phyloP scores from a whole-genome alignment of 192 early-diverging fungal species.

The Gryganskiella cystojenkinii region DNA sequence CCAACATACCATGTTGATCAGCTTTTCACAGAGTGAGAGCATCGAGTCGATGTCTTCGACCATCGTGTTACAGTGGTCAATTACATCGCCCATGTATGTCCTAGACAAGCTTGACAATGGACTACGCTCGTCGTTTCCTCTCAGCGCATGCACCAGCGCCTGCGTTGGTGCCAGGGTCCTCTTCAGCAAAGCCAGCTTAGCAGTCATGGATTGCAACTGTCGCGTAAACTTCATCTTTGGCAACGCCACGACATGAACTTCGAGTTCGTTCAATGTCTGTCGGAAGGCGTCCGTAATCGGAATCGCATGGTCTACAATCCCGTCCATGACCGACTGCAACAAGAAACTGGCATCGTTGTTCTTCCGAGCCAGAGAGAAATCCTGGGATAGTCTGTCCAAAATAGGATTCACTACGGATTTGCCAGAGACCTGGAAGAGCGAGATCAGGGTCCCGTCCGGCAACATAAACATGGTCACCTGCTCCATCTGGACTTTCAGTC shows the following conservation, averaged over 20 bases:
- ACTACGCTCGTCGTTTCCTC: conserved; percentile 41
- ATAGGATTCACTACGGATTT: conserved; percentile 50
- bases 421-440: conserved; percentile 55
- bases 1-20: conserved; percentile 59
- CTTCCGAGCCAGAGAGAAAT: conserved; percentile 41
- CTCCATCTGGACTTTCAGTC: conserved; percentile 40
- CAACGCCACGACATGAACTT: conserved; percentile 46
- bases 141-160: conserved; percentile 50
- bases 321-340: conserved; percentile 58
- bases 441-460: conserved; percentile 46
- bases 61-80: conserved; percentile 62
- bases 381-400: conserved; percentile 34
- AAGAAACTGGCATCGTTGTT: conserved; percentile 54
- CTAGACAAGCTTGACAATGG: conserved; percentile 45
- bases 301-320: conserved; percentile 58
- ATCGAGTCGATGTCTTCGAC: conserved; percentile 62
- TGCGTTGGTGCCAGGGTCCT: conserved; percentile 60
- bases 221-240: conserved; percentile 54
- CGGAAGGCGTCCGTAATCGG: conserved; percentile 57
- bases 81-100: conserved; percentile 61
- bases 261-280: conserved; percentile 54
- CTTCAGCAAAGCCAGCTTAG: conserved; percentile 56
- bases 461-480: conserved; percentile 54
- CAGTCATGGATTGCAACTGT: conserved; percentile 57
- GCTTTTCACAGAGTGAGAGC: conserved; percentile 49